These are phyloP conservation scores for Hypoxylon sp. DNA, from an alignment of 2,329 filamentous ascomycete species.

Conservation along the genomic window DNA sequence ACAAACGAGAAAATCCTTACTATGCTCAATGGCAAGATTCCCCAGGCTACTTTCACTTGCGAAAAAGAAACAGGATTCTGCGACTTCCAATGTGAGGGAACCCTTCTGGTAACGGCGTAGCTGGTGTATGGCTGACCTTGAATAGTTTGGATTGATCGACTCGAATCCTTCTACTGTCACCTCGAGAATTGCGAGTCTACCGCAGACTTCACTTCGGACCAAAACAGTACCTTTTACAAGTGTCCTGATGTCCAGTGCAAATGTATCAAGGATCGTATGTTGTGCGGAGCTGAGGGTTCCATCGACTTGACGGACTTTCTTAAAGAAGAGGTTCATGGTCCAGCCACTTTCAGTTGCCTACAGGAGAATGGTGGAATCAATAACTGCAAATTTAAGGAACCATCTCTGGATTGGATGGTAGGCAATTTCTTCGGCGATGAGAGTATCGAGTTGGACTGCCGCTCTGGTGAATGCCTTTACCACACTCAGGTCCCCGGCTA, in stretches of 20 bases:
- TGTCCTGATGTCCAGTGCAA: slow-evolving; percentile 89
- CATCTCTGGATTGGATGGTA: slow-evolving; percentile 92
- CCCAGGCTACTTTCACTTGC: slow-evolving; percentile 96
- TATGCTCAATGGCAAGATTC: slow-evolving; percentile 85
- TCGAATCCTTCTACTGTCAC: slow-evolving; percentile 96
- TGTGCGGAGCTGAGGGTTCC: slow-evolving; percentile 92
- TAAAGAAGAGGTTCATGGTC: slow-evolving; percentile 84
- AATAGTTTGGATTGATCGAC: slow-evolving; percentile 93
- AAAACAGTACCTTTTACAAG: slow-evolving; percentile 87
- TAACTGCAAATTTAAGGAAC: slow-evolving; percentile 88
- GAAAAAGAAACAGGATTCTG: slow-evolving; percentile 81
- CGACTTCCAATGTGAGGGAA: slow-evolving; percentile 88
- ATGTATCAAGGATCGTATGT: slow-evolving; percentile 91
- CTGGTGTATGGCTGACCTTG: slow-evolving; percentile 27
- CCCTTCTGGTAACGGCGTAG: not conserved
- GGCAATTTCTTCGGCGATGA: slow-evolving; percentile 90
- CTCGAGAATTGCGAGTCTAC: slow-evolving; percentile 84
- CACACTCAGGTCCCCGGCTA: slow-evolving; percentile 95
- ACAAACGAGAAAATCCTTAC: slow-evolving; percentile 95
- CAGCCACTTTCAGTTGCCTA: slow-evolving; percentile 84
- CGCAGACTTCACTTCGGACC: slow-evolving; percentile 75
- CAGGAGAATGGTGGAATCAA: slow-evolving; percentile 74
- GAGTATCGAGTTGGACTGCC: slow-evolving; percentile 87
- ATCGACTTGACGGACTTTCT: slow-evolving; percentile 95
- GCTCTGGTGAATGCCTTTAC: slow-evolving; percentile 92